Evolutionary conservation across 2,329 filamentous ascomycete genomes (phyloP).

Genomic region (Stagonosporopsis chrysanthemi): DNA sequence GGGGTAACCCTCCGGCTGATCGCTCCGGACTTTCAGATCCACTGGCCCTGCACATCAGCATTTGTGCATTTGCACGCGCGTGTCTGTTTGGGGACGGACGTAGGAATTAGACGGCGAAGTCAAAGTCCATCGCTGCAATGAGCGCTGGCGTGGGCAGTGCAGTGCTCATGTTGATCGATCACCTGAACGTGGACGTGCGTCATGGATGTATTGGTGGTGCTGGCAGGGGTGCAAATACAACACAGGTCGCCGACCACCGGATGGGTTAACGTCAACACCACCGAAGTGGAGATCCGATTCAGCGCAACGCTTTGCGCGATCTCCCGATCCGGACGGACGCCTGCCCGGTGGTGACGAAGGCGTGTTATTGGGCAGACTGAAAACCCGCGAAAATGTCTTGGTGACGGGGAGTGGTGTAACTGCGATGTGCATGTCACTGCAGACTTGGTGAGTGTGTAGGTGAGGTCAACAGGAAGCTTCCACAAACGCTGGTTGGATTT

Average conservation of each 20-base stretch:
- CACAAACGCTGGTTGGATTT: background rate
- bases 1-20: conserved; percentile 13
- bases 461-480: background rate
- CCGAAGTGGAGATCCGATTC: conserved; percentile 10
- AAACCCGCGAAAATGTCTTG: background rate
- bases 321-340: conserved; percentile 11
- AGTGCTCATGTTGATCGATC: conserved; percentile 5
- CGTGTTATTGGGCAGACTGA: background rate
- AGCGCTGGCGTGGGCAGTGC: background rate
- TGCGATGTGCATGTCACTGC: background rate
- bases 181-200: conserved; percentile 6
- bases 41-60: conserved; percentile 18
- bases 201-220: conserved; percentile 7
- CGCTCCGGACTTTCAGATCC: conserved; percentile 1
- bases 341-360: background rate
- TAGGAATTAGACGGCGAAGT: conserved; percentile 2
- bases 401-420: background rate
- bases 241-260: conserved; percentile 16
- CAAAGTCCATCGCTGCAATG: background rate
- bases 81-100: background rate
- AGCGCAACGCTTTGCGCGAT: conserved; percentile 5
- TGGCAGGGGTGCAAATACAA: conserved; percentile 4
- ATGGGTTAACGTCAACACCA: conserved; percentile 8
- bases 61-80: conserved; percentile 2
- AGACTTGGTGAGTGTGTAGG: background rate